Conservation (phyloP, 2,329 filamentous ascomycete genomes). For the Aspergillus sp. region DNA sequence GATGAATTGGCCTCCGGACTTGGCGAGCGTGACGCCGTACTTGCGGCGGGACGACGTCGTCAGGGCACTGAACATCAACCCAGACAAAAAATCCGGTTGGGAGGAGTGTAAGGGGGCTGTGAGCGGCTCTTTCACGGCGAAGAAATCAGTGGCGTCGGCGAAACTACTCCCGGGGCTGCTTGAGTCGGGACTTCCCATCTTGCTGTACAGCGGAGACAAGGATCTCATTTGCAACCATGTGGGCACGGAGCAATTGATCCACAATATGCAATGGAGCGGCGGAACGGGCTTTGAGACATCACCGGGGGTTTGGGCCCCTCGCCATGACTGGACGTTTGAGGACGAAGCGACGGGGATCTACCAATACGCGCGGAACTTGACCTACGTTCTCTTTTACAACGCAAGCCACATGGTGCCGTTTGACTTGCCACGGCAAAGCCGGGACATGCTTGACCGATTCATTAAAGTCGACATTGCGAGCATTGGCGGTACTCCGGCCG, state of each 20-base stretch:
- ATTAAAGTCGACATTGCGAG: slow-evolving; percentile 84
- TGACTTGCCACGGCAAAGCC: slow-evolving; percentile 72
- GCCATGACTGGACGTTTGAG: slow-evolving; percentile 89
- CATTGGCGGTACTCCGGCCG: slow-evolving; percentile 70
- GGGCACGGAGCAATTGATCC: slow-evolving; percentile 83
- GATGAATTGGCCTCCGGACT: slow-evolving; percentile 95
- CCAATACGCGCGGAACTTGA: slow-evolving; percentile 88
- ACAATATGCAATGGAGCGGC: slow-evolving; percentile 83
- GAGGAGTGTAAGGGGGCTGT: slow-evolving; percentile 79
- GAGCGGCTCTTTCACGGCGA: slow-evolving; percentile 57
- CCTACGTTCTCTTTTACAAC: slow-evolving; percentile 92
- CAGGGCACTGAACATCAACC: slow-evolving; percentile 69
- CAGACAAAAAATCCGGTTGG: slow-evolving; percentile 80
- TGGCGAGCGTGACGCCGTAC: slow-evolving; percentile 69
- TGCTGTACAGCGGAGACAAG: slow-evolving; percentile 87
- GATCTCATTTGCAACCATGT: slow-evolving; percentile 97
- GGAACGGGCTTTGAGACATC: slow-evolving; percentile 83
- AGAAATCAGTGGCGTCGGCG: slow-evolving; percentile 63
- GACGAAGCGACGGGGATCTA: slow-evolving; percentile 80
- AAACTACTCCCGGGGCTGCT: slow-evolving; percentile 69
- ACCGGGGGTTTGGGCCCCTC: slow-evolving; percentile 82
- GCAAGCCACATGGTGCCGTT: slow-evolving; percentile 98
- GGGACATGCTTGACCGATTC: slow-evolving; percentile 97
- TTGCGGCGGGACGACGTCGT: slow-evolving; percentile 72
- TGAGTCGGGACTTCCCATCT: slow-evolving; percentile 59